Conservation (phyloP, 2,329 filamentous ascomycete species). For the Colletotrichum sp. region DNA sequence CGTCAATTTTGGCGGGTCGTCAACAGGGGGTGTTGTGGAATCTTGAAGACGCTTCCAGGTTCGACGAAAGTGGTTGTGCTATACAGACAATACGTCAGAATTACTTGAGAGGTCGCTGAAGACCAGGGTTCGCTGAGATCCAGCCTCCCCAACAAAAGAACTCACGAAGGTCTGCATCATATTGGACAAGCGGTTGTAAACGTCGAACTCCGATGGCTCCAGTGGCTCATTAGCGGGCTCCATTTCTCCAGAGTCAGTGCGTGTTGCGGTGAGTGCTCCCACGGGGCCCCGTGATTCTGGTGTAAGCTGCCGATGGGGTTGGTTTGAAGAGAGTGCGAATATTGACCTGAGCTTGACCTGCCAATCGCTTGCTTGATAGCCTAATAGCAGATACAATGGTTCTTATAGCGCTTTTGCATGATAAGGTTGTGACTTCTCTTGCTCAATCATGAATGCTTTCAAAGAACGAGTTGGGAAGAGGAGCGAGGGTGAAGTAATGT, state of each 20-base stretch:
- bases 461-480: neutral
- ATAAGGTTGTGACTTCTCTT: neutral
- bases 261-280: neutral
- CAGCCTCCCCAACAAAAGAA: conserved; percentile 14
- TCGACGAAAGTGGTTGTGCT: conserved; percentile 79
- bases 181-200: conserved; percentile 74
- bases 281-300: neutral
- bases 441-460: neutral
- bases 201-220: conserved; percentile 67
- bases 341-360: fast-evolving
- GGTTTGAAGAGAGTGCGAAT: neutral
- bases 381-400: neutral
- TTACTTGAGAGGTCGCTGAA: neutral
- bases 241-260: neutral
- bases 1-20: conserved; percentile 52
- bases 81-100: neutral
- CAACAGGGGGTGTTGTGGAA: conserved; percentile 64
- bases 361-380: neutral
- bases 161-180: conserved; percentile 76
- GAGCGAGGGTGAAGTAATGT: neutral
- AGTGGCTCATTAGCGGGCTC: conserved; percentile 58
- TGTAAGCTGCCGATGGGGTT: neutral
- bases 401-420: neutral
- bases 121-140: neutral
- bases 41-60: conserved; percentile 72